These are phyloP conservation scores for Phylloporus sp. DNA, from an alignment of 1,284 basidiomycete species.

Conservation along the genomic window DNA sequence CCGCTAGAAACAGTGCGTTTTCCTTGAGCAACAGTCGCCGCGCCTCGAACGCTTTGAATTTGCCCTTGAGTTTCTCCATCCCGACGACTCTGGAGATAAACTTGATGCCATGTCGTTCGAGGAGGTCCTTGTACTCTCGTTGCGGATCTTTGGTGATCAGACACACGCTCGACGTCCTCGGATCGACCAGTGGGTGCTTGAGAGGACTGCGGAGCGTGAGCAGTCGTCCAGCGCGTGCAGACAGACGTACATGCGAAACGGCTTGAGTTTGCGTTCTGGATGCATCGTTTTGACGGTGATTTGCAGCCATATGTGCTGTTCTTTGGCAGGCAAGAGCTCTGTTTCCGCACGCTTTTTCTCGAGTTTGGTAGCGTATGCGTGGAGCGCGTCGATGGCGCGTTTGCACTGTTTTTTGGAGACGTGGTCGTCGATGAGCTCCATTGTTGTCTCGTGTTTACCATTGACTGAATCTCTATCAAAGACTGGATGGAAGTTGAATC, in stretches of 20 bases:
- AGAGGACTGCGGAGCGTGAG: conserved; percentile 63
- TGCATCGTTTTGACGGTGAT: conserved; percentile 85
- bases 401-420: conserved; percentile 80
- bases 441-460: conserved; percentile 43
- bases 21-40: conserved; percentile 86
- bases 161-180: conserved; percentile 80
- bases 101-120: conserved; percentile 80
- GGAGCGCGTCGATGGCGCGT: conserved; percentile 80
- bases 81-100: conserved; percentile 95
- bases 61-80: conserved; percentile 59
- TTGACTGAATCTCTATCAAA: too few species aligned
- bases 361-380: conserved; percentile 71
- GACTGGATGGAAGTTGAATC: neutral
- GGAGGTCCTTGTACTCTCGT: conserved; percentile 92
- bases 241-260: conserved; percentile 78
- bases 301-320: conserved; percentile 87
- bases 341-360: conserved; percentile 72
- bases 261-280: conserved; percentile 81
- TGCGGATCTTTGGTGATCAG: conserved; percentile 97
- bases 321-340: conserved; percentile 81
- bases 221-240: neutral
- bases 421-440: conserved; percentile 72
- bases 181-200: conserved; percentile 84
- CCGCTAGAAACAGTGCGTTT: conserved; percentile 92
- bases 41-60: conserved; percentile 94